These are phyloP conservation scores for Corymbia calophylla DNA, from an alignment of 441 rosid species.

Conservation along the genomic window DNA sequence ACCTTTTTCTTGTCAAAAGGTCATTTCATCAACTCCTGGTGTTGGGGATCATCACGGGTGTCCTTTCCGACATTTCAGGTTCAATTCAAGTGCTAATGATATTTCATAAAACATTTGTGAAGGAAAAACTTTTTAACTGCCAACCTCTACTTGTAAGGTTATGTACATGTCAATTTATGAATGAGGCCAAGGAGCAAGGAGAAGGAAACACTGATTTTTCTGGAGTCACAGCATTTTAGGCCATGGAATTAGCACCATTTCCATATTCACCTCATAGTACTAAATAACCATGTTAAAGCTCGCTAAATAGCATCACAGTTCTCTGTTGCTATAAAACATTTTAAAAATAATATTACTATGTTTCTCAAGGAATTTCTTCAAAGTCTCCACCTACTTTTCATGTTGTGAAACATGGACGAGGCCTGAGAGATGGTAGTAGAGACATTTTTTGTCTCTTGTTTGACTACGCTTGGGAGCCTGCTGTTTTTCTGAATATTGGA, in stretches of 20 bases:
- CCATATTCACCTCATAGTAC: not conserved
- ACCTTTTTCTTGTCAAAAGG: constrained; percentile 89
- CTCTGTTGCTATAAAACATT: not conserved
- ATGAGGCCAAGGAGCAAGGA: not conserved
- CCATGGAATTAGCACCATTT: not conserved
- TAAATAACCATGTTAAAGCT: not conserved
- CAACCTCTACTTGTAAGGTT: not conserved
- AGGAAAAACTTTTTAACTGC: not conserved
- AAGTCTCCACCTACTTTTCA: not conserved
- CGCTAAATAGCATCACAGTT: not conserved
- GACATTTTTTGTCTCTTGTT: not conserved
- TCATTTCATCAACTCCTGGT: constrained; percentile 69
- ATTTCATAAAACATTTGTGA: not conserved
- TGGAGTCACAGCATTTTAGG: not conserved
- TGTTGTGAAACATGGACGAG: not conserved
- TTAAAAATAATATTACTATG: too few species aligned
- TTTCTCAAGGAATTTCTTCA: not conserved
- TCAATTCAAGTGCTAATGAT: not conserved
- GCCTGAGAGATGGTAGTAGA: not conserved
- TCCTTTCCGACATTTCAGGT: constrained; percentile 94
- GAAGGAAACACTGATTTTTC: not conserved
- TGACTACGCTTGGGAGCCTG: not conserved
- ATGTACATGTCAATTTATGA: not conserved
- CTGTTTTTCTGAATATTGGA: not conserved
- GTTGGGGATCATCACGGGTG: constrained; percentile 93